Evolutionary conservation across 2,329 filamentous ascomycete species (phyloP).

Genomic region (Epichloe baconii): DNA sequence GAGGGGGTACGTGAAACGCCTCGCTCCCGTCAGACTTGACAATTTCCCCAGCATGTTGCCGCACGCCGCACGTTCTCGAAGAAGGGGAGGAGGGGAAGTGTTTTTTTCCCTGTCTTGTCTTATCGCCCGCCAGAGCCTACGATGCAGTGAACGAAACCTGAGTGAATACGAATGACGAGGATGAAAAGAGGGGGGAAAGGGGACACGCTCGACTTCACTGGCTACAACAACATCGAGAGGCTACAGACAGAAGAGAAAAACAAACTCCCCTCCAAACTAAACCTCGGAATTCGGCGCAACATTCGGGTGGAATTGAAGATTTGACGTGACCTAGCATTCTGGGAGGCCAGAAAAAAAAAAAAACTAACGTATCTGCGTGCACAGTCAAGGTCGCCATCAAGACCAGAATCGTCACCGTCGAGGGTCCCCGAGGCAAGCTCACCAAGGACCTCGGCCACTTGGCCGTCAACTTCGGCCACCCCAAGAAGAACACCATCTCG

Average conservation of each 20-base stretch:
- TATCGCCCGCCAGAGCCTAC: not conserved
- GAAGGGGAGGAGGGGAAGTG: not conserved
- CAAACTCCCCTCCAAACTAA: not conserved
- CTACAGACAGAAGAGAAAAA: not conserved
- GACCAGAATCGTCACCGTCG: slow-evolving; percentile 90
- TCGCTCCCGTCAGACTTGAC: not conserved
- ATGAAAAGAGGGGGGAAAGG: too few relatives aligned
- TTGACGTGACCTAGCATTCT: not conserved
- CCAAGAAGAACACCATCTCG: slow-evolving; percentile 74
- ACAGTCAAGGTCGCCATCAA: slow-evolving; percentile 97
- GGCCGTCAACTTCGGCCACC: slow-evolving; percentile 86
- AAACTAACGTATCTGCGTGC: slow-evolving; percentile 17
- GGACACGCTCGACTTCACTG: not conserved
- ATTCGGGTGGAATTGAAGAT: not conserved
- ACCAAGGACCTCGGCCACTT: slow-evolving; percentile 93
- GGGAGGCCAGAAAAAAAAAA: not conserved
- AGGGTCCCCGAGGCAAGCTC: slow-evolving; percentile 95
- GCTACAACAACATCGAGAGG: too few relatives aligned
- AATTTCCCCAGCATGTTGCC: not conserved
- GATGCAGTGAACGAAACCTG: not conserved
- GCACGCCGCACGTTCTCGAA: not conserved
- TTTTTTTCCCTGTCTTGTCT: too few relatives aligned
- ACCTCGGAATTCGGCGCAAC: not conserved
- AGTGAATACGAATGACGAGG: not conserved
- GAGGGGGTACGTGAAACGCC: slow-evolving; percentile 64